These are phyloP conservation scores for Lablab purpureus DNA, from an alignment of 306 rosid species.

Conservation along the genomic window DNA sequence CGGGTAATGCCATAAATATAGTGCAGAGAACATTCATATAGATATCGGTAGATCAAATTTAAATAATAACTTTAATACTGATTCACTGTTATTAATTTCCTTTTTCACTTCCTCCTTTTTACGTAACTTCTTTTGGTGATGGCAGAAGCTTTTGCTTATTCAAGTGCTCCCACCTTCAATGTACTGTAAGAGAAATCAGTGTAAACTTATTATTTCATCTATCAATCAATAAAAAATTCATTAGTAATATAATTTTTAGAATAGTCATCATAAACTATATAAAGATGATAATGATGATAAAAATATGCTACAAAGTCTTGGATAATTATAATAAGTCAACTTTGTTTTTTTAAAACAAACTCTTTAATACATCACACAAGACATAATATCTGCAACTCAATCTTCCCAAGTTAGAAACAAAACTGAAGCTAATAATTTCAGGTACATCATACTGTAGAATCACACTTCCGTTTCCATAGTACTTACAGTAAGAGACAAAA, in stretches of 20 bases:
- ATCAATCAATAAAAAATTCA: too few relatives aligned
- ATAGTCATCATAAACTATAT: too few relatives aligned
- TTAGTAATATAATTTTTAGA: too few relatives aligned
- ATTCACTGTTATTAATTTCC: neutral
- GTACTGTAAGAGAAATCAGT: too few relatives aligned
- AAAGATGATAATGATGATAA: too few relatives aligned
- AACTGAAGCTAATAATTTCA: neutral
- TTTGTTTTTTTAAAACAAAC: too few relatives aligned
- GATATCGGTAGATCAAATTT: slow-evolving; percentile 6
- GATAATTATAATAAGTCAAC: too few relatives aligned
- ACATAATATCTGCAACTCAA: neutral
- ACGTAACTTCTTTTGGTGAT: neutral
- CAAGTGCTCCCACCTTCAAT: neutral
- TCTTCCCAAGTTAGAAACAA: neutral
- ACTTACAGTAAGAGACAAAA: neutral
- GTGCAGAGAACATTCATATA: too few relatives aligned
- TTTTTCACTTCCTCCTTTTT: neutral
- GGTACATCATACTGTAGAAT: neutral
- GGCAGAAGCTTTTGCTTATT: neutral
- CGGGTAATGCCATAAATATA: slow-evolving; percentile 7
- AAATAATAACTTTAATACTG: neutral
- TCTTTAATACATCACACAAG: neutral
- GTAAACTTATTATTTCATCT: too few relatives aligned
- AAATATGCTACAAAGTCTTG: too few relatives aligned
- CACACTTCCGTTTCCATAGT: neutral